Evolutionary conservation across 2,329 filamentous ascomycete genomes (phyloP), one percentile per base, ranked within the genome.

Genomic region (Coniochaeta sp.): DNA sequence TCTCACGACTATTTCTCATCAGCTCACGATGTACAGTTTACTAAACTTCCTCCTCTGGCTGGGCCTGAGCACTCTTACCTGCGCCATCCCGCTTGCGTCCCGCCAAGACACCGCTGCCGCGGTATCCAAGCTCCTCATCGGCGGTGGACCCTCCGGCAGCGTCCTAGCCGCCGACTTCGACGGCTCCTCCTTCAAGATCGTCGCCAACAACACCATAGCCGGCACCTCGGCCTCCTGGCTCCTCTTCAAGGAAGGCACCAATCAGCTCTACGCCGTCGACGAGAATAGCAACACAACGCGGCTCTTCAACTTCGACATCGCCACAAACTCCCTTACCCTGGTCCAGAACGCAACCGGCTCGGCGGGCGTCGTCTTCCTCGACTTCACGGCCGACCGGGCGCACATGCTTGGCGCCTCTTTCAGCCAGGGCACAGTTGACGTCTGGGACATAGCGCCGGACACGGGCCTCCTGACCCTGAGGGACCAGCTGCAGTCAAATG

Each of bases 361-460:
- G 44, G 44, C 62, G 0, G 80, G 80, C 52, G 75, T 79, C 10
- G 80, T 82, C 34, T 76, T 76, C 62, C 73, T 82, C 26, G 77
- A 73, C 55, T 77, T 81, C 69, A 79, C 75, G 69, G 59, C 67
- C 57, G 74, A 79, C 61, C 66, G 72, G 65, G 78, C 73, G 3
- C 75, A 75, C 56, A 72, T 83, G 67, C 68, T 82, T 3, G 77
- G 77, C 17, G 70, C 78, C 1, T 73, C 72, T 7, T 81, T 77
- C 65, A 72, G 72, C 28, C 67, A 69, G 19, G 75, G 73, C 58
- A 71, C 68, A 28, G 65, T 81, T 50, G 78, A 81, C 63, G 69
- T 81, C 57, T 82, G 76, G 76, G 73, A 81, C 65, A 68, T 74
- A 17, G 66, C 70, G 5, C 68, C 70, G 19, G 17, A 61, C 8